These are phyloP conservation scores for Luvunga scandens DNA, from an alignment of 345 rosid species.

Conservation along the genomic window DNA sequence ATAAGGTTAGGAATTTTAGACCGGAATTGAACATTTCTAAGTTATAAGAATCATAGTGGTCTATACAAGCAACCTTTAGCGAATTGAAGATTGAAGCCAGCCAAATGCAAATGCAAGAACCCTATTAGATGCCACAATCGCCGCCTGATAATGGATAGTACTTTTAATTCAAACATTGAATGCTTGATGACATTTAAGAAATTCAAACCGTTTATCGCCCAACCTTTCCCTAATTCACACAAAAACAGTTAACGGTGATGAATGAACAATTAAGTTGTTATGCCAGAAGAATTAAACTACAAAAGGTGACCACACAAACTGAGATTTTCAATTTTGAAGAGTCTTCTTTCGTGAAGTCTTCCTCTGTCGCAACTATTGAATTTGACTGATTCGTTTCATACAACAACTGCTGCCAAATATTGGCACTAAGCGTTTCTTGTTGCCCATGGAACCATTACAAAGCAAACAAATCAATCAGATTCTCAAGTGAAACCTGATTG, in stretches of 20 bases:
- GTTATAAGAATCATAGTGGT: not conserved
- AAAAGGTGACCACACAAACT: not conserved
- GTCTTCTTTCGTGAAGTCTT: too few relatives aligned
- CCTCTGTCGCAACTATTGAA: not conserved
- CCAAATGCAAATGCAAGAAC: too few relatives aligned
- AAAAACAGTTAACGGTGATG: not conserved
- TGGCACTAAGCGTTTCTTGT: not conserved
- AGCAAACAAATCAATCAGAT: not conserved
- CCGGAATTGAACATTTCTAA: not conserved
- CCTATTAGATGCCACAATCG: too few relatives aligned
- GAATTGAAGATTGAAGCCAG: too few relatives aligned
- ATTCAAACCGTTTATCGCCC: too few relatives aligned
- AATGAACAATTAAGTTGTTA: not conserved
- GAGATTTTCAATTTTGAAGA: not conserved
- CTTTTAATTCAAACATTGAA: too few relatives aligned
- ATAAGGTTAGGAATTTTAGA: too few relatives aligned
- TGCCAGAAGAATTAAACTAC: not conserved
- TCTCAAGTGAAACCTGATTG: not conserved
- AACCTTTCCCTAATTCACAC: too few relatives aligned
- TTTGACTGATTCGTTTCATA: not conserved
- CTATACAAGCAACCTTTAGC: too few relatives aligned
- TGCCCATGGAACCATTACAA: not conserved
- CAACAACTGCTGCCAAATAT: not conserved
- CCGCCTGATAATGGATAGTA: too few relatives aligned
- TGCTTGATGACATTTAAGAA: too few relatives aligned